Conservation (phyloP, 2,329 filamentous ascomycete genomes). For the Colletotrichum sp. region DNA sequence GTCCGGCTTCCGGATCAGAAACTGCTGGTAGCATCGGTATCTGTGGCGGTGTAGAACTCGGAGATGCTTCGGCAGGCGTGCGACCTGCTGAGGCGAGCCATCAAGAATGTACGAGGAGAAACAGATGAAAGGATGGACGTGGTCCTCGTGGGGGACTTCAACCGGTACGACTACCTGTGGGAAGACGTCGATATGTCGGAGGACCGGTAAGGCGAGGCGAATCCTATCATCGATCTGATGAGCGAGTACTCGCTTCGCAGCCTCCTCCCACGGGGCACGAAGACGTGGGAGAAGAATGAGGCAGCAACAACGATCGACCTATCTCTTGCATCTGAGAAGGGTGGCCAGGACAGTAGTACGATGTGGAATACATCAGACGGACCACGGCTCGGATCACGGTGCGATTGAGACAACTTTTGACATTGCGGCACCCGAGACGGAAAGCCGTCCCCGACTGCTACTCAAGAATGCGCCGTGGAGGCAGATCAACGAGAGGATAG, state of each 20-base stretch:
- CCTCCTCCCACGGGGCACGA: constrained; percentile 37
- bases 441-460: constrained; percentile 11
- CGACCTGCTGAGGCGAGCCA: background rate
- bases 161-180: constrained; percentile 23
- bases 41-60: background rate
- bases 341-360: constrained; percentile 21
- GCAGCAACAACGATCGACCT: constrained; percentile 29
- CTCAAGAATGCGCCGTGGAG: constrained; percentile 33
- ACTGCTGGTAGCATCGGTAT: background rate
- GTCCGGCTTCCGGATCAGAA: background rate
- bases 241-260: constrained; percentile 29
- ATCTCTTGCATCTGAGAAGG: constrained; percentile 25
- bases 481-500: constrained; percentile 23
- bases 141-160: constrained; percentile 23
- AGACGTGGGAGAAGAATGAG: constrained; percentile 32
- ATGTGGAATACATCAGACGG: constrained; percentile 20
- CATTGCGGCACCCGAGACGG: background rate
- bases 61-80: background rate
- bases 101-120: background rate
- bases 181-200: constrained; percentile 21
- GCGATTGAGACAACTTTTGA: constrained; percentile 35
- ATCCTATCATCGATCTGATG: constrained; percentile 40
- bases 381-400: constrained; percentile 33
- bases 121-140: background rate
- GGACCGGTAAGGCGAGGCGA: constrained; percentile 37